A percentile compares a stretch with the other conserved stretches of the same genome.
Evolutionary conservation across 768 basidiomycete species (phyloP).

Genomic region (Kwoniella sp.): DNA sequence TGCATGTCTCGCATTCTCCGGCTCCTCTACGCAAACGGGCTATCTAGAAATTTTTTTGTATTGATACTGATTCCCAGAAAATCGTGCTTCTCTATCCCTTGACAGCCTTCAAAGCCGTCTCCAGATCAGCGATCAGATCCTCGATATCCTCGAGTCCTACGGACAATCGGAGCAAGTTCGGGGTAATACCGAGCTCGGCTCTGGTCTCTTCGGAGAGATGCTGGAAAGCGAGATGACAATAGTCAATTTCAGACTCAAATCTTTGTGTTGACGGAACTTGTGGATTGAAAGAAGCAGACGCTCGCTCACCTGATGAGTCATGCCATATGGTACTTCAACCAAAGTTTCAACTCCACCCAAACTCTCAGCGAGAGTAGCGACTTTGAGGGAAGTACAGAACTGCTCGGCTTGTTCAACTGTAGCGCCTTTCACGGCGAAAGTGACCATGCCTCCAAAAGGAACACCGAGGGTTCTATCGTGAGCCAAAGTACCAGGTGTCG

Average conservation of each 20-base stretch:
- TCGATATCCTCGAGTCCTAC: conserved; percentile 85
- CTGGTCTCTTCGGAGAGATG: conserved; percentile 41
- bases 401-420: conserved; percentile 61
- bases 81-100: too few relatives aligned
- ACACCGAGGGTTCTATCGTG: conserved; percentile 60
- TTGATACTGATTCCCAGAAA: too few relatives aligned
- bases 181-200: conserved; percentile 41
- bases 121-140: conserved; percentile 73
- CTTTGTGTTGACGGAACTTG: too few relatives aligned
- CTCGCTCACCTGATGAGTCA: conserved; percentile 71
- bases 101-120: conserved; percentile 62
- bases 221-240: conserved; percentile 11
- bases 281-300: too few relatives aligned
- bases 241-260: too few relatives aligned
- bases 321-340: conserved; percentile 78
- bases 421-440: conserved; percentile 64
- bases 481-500: conserved; percentile 23
- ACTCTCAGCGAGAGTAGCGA: conserved; percentile 83
- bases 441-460: conserved; percentile 88
- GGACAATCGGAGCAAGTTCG: conserved; percentile 69
- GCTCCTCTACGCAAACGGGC: too few relatives aligned
- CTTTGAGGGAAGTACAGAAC: conserved; percentile 66
- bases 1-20: too few relatives aligned
- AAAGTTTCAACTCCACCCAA: conserved; percentile 90
- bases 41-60: too few relatives aligned